Base-by-base conservation (phyloP, 2,329 filamentous ascomycete genomes). In the Juglanconis sp. region DNA sequence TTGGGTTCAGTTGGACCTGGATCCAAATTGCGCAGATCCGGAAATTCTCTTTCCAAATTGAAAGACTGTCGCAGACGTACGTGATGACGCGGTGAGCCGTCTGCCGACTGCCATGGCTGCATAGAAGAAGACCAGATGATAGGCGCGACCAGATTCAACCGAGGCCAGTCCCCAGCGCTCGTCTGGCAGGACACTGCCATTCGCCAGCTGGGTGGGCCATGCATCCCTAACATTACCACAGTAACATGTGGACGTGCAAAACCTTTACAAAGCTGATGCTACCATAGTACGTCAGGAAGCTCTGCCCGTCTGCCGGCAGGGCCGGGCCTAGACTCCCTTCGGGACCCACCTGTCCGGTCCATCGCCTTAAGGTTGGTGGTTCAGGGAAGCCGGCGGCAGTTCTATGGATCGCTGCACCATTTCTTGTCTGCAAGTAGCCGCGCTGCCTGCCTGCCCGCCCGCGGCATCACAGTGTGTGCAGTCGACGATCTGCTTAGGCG, bases 171-270 rank as follows among this genome's bases (percentile, higher is more conserved):
- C 15, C 24, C 8, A 8, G 8, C 17, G 48, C 30, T 50, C 24
- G 35, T 40, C 30, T 44, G 42, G 47, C 13, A 56, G 38, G 34
- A 34, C 31, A 35, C 44, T 17, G 31, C 9, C 4, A 38, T 48
- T 30, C 53, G 40, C 32, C 31, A 8, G 15, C 35, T 38, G 3
- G 40, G 47, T 47, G 38, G 35, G 54, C 9, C 46, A 31, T 59
- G 51, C 44, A 55, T 44, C 13, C 30, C 30, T 24, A 24, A 24
- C 17, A 24, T 24, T 24, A 24, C 17, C 17, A 24, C 17, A 17
- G 46, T 24, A 34, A 34, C 57, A 57, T 54, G 61, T 63, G 53
- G 61, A 50, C 61, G 55, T 44, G 47, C 57, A 51, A 51, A 57
- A 31, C 60, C 48, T 56, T 54, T 44, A 50, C 34, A 40, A 11